phyloP scores from a whole-genome alignment of 2,329 filamentous ascomycete species.

The Monilinia fructicola region DNA sequence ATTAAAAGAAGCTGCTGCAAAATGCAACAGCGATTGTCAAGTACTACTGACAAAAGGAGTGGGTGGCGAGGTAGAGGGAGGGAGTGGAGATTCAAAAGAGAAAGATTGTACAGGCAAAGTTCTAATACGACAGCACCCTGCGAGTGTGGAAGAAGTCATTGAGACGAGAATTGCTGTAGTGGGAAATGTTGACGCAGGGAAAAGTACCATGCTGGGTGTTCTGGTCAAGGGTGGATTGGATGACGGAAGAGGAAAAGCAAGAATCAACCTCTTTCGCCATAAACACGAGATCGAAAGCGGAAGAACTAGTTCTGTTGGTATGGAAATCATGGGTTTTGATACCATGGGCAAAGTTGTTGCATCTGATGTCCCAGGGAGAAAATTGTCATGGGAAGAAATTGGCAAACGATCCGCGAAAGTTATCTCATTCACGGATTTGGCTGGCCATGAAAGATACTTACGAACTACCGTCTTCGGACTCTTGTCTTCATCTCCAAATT shows the following conservation, averaged over 20 bases:
- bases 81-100: slow-evolving; percentile 31
- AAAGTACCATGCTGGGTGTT: slow-evolving; percentile 93
- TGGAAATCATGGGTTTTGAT: slow-evolving; percentile 99
- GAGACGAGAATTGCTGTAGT: slow-evolving; percentile 97
- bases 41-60: slow-evolving; percentile 89
- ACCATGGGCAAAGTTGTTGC: slow-evolving; percentile 78
- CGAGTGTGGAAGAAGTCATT: slow-evolving; percentile 80
- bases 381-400: slow-evolving; percentile 96
- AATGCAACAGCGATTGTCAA: slow-evolving; percentile 70
- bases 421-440: slow-evolving; percentile 92
- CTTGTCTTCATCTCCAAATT: slow-evolving; percentile 91
- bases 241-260: slow-evolving; percentile 88
- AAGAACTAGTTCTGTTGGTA: slow-evolving; percentile 91
- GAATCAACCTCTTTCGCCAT: slow-evolving; percentile 94
- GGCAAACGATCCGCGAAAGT: slow-evolving; percentile 93
- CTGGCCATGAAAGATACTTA: slow-evolving; percentile 92
- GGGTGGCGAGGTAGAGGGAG: slow-evolving; percentile 66
- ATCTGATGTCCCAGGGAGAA: slow-evolving; percentile 79
- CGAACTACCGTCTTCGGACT: slow-evolving; percentile 95
- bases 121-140: slow-evolving; percentile 73
- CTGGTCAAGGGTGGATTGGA: slow-evolving; percentile 94
- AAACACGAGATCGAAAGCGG: slow-evolving; percentile 98
- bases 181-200: slow-evolving; percentile 95
- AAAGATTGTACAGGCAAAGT: slow-evolving; percentile 74
- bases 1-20: slow-evolving; percentile 63